phyloP scores from a whole-genome alignment of 2,329 filamentous ascomycete genomes.

The Epichloe brachyelytri region DNA sequence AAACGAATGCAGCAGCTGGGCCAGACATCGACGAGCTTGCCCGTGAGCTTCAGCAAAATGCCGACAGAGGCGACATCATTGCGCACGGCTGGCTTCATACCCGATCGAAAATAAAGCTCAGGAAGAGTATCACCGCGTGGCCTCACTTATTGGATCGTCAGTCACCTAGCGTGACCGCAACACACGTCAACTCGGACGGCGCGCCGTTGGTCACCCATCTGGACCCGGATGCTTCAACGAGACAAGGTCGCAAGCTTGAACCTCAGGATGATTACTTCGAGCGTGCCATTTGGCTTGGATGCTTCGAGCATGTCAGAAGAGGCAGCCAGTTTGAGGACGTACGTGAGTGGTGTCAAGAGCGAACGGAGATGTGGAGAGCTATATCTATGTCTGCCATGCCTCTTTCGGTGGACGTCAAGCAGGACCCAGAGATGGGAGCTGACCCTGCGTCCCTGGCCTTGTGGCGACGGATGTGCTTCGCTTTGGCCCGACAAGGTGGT shows the following conservation, averaged over 20 bases:
- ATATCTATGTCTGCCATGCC: conserved; percentile 65
- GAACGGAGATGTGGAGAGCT: conserved; percentile 81
- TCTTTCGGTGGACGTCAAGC: conserved; percentile 36
- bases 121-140: conserved; percentile 66
- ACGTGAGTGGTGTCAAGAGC: conserved; percentile 72
- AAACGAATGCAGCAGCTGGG: conserved; percentile 58
- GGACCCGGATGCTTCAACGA: conserved; percentile 77
- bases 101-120: conserved; percentile 74
- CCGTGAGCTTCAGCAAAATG: conserved; percentile 59
- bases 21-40: conserved; percentile 66
- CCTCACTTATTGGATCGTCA: conserved; percentile 51
- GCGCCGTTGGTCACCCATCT: conserved; percentile 70
- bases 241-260: conserved; percentile 66
- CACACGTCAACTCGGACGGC: conserved; percentile 44
- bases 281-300: conserved; percentile 82
- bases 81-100: conserved; percentile 89
- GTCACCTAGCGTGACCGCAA: conserved; percentile 41
- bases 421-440: conserved; percentile 16
- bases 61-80: conserved; percentile 70
- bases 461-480: conserved; percentile 69
- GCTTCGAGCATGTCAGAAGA: conserved; percentile 80
- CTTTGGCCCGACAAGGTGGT: conserved; percentile 54
- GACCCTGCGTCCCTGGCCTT: conserved; percentile 39
- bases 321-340: conserved; percentile 66
- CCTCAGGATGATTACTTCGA: conserved; percentile 81